Percentiles rank a stretch among this genome's conserved stretches.
These are phyloP conservation scores for Blastomyces gilchristii DNA, from an alignment of 2,329 filamentous ascomycete genomes.

Conservation along the genomic window DNA sequence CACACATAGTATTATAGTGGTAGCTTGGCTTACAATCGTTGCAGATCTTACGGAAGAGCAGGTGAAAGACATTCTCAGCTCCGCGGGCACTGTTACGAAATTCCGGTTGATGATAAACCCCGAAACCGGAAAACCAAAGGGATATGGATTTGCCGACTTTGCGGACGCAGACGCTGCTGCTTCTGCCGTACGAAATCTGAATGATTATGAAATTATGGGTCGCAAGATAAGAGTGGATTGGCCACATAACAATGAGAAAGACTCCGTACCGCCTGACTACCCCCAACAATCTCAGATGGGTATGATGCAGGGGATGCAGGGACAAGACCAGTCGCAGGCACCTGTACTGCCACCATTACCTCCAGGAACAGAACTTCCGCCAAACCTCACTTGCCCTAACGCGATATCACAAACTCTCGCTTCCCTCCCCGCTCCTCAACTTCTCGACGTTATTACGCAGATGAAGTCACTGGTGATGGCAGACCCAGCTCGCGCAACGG, in stretches of 20 bases:
- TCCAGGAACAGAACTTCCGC: conserved; percentile 70
- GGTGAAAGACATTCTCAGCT: conserved; percentile 86
- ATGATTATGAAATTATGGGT: conserved; percentile 91
- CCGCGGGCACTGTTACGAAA: conserved; percentile 78
- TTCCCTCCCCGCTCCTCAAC: conserved; percentile 73
- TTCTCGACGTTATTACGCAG: conserved; percentile 85
- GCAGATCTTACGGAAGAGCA: conserved; percentile 92
- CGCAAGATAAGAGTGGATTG: conserved; percentile 92
- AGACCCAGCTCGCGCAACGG: conserved; percentile 73
- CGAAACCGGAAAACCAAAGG: conserved; percentile 87
- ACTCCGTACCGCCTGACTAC: conserved; percentile 47
- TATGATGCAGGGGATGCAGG: conserved; percentile 27
- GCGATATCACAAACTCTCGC: conserved; percentile 86
- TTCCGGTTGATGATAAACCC: conserved; percentile 93
- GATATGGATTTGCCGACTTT: conserved; percentile 94
- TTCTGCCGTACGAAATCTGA: conserved; percentile 87
- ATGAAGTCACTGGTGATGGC: conserved; percentile 83
- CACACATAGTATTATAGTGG: conserved; percentile 49
- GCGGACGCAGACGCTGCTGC: conserved; percentile 85
- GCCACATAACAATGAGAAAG: conserved; percentile 77
- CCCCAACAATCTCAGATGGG: conserved; percentile 31
- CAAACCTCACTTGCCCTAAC: conserved; percentile 73
- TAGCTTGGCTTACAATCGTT: conserved; percentile 57
- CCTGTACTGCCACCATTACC: conserved; percentile 68
- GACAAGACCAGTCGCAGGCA: conserved; percentile 27